A percentile compares a stretch with the other conserved stretches of the same genome.
phyloP scores from a whole-genome alignment of 331 rosid genomes.

The Quercus lobata region DNA sequence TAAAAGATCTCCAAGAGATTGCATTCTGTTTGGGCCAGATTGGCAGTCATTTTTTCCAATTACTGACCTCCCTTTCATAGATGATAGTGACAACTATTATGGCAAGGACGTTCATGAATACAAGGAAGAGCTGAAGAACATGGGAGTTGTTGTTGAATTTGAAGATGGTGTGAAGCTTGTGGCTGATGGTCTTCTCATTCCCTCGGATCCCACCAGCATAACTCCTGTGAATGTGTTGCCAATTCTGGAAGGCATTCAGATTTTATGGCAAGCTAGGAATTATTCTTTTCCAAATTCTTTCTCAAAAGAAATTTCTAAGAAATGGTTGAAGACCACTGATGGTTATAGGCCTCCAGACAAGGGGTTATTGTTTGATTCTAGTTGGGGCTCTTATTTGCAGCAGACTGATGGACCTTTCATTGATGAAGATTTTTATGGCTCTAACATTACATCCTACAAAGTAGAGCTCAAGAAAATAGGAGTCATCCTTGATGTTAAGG shows the following conservation, averaged over 20 bases:
- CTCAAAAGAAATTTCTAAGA: slow-evolving; percentile 23
- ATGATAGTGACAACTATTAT: slow-evolving; percentile 30
- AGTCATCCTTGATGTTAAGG: slow-evolving; percentile 26
- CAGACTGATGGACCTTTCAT: slow-evolving; percentile 61
- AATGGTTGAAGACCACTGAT: slow-evolving; percentile 55
- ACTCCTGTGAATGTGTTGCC: slow-evolving; percentile 38
- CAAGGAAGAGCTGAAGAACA: slow-evolving; percentile 41
- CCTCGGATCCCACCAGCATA: slow-evolving; percentile 30
- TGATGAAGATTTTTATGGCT: slow-evolving; percentile 45
- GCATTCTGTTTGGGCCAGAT: slow-evolving; percentile 57
- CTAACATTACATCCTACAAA: slow-evolving; percentile 27
- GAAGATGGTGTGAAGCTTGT: slow-evolving; percentile 43
- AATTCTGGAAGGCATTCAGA: slow-evolving; percentile 42
- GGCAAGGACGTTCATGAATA: slow-evolving; percentile 38
- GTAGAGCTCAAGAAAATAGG: slow-evolving; percentile 51
- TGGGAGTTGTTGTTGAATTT: slow-evolving; percentile 49
- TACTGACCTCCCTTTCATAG: slow-evolving; percentile 62
- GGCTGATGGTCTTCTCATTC: slow-evolving; percentile 30
- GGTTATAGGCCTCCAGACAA: slow-evolving; percentile 45
- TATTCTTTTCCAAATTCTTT: slow-evolving; percentile 23
- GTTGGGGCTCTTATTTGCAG: slow-evolving; percentile 28
- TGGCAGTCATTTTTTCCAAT: slow-evolving; percentile 53
- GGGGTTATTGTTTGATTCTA: slow-evolving; percentile 44
- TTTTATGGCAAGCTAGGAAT: not conserved
- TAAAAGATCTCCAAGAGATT: slow-evolving; percentile 34